Conservation (phyloP, 148 eudicot genomes). For the Amaranthus cruentus region DNA sequence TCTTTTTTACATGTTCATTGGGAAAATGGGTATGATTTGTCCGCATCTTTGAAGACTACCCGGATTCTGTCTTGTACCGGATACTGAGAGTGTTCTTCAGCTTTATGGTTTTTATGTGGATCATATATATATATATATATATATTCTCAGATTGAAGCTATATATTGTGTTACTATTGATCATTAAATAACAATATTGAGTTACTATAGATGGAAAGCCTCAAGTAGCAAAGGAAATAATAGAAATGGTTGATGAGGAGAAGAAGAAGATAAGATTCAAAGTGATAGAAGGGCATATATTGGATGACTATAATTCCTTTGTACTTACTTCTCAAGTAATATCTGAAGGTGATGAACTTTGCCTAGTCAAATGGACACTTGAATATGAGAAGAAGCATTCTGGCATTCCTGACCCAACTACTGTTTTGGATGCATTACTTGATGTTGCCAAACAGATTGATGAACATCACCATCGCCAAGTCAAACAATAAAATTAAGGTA, state of each 20-base stretch:
- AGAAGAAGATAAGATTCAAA: not conserved
- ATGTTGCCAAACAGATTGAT: not conserved
- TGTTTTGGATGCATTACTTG: conserved; percentile 9
- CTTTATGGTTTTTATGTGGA: no score
- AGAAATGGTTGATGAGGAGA: not conserved
- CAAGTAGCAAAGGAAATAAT: not conserved
- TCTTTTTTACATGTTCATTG: no score
- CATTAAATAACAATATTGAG: no score
- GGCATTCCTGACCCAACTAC: conserved; percentile 8
- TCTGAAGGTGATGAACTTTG: not conserved
- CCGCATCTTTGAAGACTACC: no score
- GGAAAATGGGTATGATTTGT: no score
- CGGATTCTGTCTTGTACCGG: no score
- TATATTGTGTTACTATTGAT: no score
- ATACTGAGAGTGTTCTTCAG: no score
- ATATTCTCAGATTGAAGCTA: no score
- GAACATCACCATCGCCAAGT: conserved; percentile 5
- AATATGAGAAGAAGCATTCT: not conserved
- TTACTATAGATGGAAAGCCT: not conserved
- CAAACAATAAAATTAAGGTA: no score
- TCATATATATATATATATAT: no score
- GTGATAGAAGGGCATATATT: not conserved
- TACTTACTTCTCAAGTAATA: not conserved
- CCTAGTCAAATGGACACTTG: conserved; percentile 10
- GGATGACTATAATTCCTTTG: not conserved